Percentiles rank a stretch among this genome's conserved stretches.
These are phyloP conservation scores for Aspergillus hortae DNA, from an alignment of 2,329 filamentous ascomycete genomes.

Conservation along the genomic window DNA sequence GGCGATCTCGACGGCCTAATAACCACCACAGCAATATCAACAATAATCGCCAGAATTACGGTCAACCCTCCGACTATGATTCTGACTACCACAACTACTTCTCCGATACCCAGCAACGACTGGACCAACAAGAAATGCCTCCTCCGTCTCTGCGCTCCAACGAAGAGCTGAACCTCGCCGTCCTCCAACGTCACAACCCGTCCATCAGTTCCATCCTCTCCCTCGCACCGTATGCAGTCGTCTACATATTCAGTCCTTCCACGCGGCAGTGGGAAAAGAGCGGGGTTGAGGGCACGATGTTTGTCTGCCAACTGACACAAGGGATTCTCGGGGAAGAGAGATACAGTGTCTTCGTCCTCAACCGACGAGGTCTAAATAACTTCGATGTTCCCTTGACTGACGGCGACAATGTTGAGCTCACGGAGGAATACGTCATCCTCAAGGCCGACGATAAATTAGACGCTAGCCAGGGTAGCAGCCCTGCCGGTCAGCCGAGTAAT, in stretches of 20 bases:
- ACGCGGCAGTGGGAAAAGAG: constrained; percentile 76
- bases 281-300: constrained; percentile 81
- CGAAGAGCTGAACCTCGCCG: constrained; percentile 80
- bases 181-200: constrained; percentile 77
- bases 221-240: constrained; percentile 78
- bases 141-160: constrained; percentile 61
- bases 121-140: constrained; percentile 25
- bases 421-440: constrained; percentile 59
- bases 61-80: constrained; percentile 56
- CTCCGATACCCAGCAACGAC: constrained; percentile 31
- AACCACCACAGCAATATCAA: constrained; percentile 13
- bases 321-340: constrained; percentile 44
- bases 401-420: constrained; percentile 61
- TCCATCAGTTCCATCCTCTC: constrained; percentile 69
- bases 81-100: constrained; percentile 57
- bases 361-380: constrained; percentile 68
- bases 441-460: constrained; percentile 39
- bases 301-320: constrained; percentile 67
- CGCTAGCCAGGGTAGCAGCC: not conserved
- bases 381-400: constrained; percentile 61
- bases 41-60: constrained; percentile 15
- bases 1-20: constrained; percentile 29
- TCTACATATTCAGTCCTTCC: constrained; percentile 72
- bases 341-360: constrained; percentile 65
- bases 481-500: constrained; percentile 16